Evolutionary conservation across 2,329 filamentous ascomycete genomes (phyloP).

Genomic region (Aspergillus luchuensis): DNA sequence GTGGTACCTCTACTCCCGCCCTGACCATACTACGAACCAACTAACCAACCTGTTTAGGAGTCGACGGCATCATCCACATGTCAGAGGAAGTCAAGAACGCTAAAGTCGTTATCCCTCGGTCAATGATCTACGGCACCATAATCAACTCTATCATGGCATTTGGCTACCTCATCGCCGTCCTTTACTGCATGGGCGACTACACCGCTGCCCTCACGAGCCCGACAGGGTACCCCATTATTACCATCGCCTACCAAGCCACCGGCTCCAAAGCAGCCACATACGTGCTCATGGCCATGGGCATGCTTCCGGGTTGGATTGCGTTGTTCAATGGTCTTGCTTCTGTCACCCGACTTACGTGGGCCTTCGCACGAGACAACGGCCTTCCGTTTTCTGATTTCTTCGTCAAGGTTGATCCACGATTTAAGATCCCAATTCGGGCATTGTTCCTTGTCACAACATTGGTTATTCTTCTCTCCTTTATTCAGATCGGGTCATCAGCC

Average conservation of each 20-base stretch:
- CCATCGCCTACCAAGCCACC: slow-evolving; percentile 54
- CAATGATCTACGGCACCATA: slow-evolving; percentile 49
- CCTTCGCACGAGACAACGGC: slow-evolving; percentile 48
- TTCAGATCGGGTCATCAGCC: slow-evolving; percentile 51
- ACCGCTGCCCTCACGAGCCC: slow-evolving; percentile 39
- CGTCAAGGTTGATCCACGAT: slow-evolving; percentile 30
- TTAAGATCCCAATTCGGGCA: slow-evolving; percentile 45
- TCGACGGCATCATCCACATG: slow-evolving; percentile 38
- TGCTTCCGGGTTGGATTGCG: slow-evolving; percentile 30
- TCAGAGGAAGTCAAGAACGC: slow-evolving; percentile 54
- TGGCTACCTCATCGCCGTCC: slow-evolving; percentile 43
- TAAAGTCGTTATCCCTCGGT: slow-evolving; percentile 47
- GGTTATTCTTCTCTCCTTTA: slow-evolving; percentile 39
- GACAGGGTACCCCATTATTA: slow-evolving; percentile 52
- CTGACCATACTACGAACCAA: no score
- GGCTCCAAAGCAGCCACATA: slow-evolving; percentile 43
- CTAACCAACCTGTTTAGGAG: slow-evolving; percentile 14
- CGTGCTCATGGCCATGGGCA: slow-evolving; percentile 44
- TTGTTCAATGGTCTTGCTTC: slow-evolving; percentile 33
- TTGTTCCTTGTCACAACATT: slow-evolving; percentile 30
- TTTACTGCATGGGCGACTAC: slow-evolving; percentile 48
- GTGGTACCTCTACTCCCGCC: slow-evolving; percentile 11
- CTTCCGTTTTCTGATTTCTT: slow-evolving; percentile 40
- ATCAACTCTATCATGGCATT: slow-evolving; percentile 52
- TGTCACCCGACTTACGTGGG: slow-evolving; percentile 45